phyloP scores from a whole-genome alignment of 257 asterid species.

The Parsonsia alboflavescens region DNA sequence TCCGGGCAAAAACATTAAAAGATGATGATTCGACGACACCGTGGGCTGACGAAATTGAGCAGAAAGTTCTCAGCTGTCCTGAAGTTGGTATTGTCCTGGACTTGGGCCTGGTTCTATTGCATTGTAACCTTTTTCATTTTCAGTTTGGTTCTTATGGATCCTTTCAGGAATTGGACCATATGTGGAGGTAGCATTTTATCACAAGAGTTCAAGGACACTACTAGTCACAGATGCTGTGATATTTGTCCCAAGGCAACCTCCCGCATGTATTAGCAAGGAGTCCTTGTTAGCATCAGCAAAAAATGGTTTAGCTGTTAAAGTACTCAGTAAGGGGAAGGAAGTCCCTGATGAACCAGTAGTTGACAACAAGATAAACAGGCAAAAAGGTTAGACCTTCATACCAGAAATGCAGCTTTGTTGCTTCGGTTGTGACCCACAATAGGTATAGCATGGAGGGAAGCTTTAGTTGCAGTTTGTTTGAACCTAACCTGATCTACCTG shows the following conservation, averaged over 20 bases:
- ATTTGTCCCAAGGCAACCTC: constrained; percentile 81
- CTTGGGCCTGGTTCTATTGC: neutral
- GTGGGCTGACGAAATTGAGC: constrained; percentile 88
- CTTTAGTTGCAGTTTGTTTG: neutral
- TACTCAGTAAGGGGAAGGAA: constrained; percentile 86
- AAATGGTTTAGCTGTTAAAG: constrained; percentile 89
- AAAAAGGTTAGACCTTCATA: constrained; percentile 52
- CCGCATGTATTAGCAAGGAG: constrained; percentile 77
- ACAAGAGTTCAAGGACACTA: constrained; percentile 66
- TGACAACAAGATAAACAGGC: constrained; percentile 61
- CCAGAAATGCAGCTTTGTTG: neutral
- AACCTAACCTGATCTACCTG: neutral
- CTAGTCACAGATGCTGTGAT: constrained; percentile 95
- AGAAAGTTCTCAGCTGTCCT: constrained; percentile 83
- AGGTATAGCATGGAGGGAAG: neutral
- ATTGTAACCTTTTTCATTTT: neutral
- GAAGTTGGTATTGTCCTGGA: constrained; percentile 70
- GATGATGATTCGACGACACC: constrained; percentile 63
- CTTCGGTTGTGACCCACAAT: no score
- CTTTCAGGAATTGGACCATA: constrained; percentile 86
- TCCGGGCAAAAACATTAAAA: constrained; percentile 58
- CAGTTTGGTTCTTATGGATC: constrained; percentile 5
- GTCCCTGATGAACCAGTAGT: constrained; percentile 75
- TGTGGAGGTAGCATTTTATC: constrained; percentile 98
- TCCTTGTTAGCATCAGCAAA: constrained; percentile 75